Conservation (phyloP, 2,329 filamentous ascomycete genomes). For the Knufia fluminis region DNA sequence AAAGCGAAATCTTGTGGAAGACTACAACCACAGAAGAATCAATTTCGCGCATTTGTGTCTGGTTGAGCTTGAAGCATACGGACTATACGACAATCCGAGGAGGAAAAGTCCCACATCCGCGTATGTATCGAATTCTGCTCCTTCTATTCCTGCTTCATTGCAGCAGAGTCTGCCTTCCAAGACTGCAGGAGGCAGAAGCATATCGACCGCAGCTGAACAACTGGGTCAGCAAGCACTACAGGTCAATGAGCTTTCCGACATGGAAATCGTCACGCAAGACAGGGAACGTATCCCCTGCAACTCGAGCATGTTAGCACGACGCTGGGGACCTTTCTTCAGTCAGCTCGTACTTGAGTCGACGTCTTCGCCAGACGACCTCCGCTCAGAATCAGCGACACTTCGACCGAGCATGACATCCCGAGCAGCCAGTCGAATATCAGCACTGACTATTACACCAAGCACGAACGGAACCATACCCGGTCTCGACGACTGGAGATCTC, state of each 20-base stretch:
- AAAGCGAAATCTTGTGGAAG: conserved; percentile 86
- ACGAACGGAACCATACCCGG: conserved; percentile 24
- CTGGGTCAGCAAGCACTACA: conserved; percentile 71
- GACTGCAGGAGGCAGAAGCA: conserved; percentile 64
- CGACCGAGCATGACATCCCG: background rate
- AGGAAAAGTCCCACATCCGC: conserved; percentile 68
- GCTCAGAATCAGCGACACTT: conserved; percentile 56
- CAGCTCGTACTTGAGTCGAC: conserved; percentile 75
- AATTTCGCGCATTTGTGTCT: conserved; percentile 96
- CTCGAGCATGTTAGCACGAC: conserved; percentile 72
- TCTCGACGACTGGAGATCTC: conserved; percentile 13
- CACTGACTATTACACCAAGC: conserved; percentile 69
- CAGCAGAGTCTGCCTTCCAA: conserved; percentile 31
- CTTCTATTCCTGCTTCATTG: conserved; percentile 51
- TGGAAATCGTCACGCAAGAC: conserved; percentile 89
- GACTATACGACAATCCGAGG: conserved; percentile 90
- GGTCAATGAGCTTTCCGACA: conserved; percentile 81
- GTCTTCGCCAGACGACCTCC: conserved; percentile 57
- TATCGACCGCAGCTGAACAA: conserved; percentile 72
- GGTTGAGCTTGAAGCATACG: conserved; percentile 94
- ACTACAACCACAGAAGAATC: conserved; percentile 95
- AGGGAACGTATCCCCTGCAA: conserved; percentile 91
- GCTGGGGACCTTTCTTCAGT: conserved; percentile 96
- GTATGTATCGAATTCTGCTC: conserved; percentile 73
- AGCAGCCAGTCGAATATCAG: conserved; percentile 48